Conservation (phyloP, 2,329 filamentous ascomycete species). For the Aspergillus jensenii region DNA sequence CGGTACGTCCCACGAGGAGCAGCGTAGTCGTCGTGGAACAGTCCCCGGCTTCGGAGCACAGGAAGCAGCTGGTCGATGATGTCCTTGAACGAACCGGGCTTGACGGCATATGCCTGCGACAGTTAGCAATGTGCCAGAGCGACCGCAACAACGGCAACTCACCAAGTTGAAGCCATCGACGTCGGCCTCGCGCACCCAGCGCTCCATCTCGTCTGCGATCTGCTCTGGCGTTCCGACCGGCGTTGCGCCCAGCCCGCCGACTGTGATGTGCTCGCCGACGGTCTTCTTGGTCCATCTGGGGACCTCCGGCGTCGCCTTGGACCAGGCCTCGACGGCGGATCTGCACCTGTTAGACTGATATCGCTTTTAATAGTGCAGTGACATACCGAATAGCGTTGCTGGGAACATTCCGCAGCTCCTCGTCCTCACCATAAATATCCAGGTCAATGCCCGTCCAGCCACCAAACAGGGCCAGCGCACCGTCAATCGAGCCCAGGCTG, state of each 20-base stretch:
- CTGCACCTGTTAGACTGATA: slow-evolving; percentile 26
- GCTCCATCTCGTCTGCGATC: slow-evolving; percentile 67
- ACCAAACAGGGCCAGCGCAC: slow-evolving; percentile 68
- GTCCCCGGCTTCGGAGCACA: slow-evolving; percentile 59
- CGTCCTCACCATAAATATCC: slow-evolving; percentile 59
- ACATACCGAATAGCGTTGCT: slow-evolving; percentile 57
- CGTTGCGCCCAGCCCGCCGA: slow-evolving; percentile 66
- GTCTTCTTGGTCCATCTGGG: slow-evolving; percentile 72
- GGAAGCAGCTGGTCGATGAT: slow-evolving; percentile 66
- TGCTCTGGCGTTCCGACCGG: slow-evolving; percentile 64
- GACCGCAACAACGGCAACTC: slow-evolving; percentile 25
- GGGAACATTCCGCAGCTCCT: slow-evolving; percentile 63
- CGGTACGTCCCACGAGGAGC: slow-evolving; percentile 39
- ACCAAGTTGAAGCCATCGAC: slow-evolving; percentile 76
- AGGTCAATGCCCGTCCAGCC: slow-evolving; percentile 73
- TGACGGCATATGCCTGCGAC: slow-evolving; percentile 60
- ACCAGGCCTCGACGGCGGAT: slow-evolving; percentile 52
- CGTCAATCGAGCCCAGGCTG: slow-evolving; percentile 63
- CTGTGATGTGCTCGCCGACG: slow-evolving; percentile 65
- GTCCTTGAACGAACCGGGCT: slow-evolving; percentile 67
- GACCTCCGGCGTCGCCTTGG: slow-evolving; percentile 57
- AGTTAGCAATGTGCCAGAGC: slow-evolving; percentile 18
- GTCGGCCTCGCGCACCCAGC: slow-evolving; percentile 67
- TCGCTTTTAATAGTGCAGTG: background rate
- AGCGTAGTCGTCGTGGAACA: slow-evolving; percentile 41